Base-by-base conservation (phyloP, 129 eudicot species). In the carrot (Daucus carota) region DNA sequence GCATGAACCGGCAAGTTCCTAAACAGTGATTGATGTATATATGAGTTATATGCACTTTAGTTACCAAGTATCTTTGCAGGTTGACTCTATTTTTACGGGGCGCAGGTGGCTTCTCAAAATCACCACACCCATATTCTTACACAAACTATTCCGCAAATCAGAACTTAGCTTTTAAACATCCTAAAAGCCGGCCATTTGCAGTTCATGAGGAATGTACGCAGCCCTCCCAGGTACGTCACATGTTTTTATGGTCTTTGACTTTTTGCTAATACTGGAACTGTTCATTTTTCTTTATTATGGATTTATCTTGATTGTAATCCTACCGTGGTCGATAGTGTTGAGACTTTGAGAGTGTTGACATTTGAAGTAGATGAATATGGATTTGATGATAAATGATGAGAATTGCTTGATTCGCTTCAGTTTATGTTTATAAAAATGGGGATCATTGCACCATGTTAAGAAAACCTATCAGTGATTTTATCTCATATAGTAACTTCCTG, bases 91-190 rank as follows among this genome's bases (percentile, higher is more conserved):
- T 74, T 75, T 80, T 91, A 76, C 82, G 99, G 73, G 97, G 97
- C 79, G 92, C 96, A 79, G 97, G 99, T 77, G 99, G 99, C 47
- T 95, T 95, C 76, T 89, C 97, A 70, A 91, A 89, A 79, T 89
- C 94, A 76, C 85, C 96, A 48, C 84, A 82, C 36, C 90, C 88
- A n/a, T 91, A 82, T 84, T 91, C 99, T 57, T 86, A 78, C 80
- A 63, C 90, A 38, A 87, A 84, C 31, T 83, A 91, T 84, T 83
- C 89, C 5, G 54, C 24, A 47, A 81, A 80, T 75, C 92, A 79
- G 73, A 68, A 76, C 33, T 34, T 65, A 57, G 72, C 82, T 77
- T 81, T 84, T 65, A 87, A 80, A 78, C 82, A 86, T 74, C 97
- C 99, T 18, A 87, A 75, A 60, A 86, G 80, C 74, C 92, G 47